Evolutionary conservation across 306 rosid genomes (phyloP).

Genomic region (Ziziphus jujuba): DNA sequence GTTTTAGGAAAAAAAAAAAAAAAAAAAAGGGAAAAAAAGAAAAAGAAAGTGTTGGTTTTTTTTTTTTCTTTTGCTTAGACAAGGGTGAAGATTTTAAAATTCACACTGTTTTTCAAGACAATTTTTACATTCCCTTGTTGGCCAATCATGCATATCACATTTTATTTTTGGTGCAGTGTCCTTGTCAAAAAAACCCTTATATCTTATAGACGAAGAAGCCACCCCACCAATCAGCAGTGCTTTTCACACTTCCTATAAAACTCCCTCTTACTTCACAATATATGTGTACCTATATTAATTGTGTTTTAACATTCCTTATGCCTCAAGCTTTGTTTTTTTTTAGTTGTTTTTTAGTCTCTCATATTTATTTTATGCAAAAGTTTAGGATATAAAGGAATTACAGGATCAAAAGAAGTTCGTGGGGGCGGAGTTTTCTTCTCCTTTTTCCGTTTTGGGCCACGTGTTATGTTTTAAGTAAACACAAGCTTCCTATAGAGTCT

Average conservation of each 20-base stretch:
- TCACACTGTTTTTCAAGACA: constrained; percentile 39
- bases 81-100: constrained; percentile 56
- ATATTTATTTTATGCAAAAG: constrained; percentile 8
- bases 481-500: constrained; percentile 25
- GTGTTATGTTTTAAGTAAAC: constrained; percentile 58
- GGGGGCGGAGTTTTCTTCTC: constrained; percentile 15
- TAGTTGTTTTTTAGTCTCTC: constrained; percentile 11
- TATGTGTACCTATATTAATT: constrained; percentile 1
- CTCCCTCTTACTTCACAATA: constrained; percentile 25
- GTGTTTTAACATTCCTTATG: constrained; percentile 22
- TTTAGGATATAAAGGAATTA: constrained; percentile 5
- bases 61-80: constrained; percentile 75
- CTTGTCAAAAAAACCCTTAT: constrained; percentile 43
- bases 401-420: constrained; percentile 8
- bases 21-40: too few relatives aligned
- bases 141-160: constrained; percentile 40
- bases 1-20: constrained; percentile 19
- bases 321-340: constrained; percentile 25
- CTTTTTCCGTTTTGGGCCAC: constrained; percentile 38
- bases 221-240: constrained; percentile 64
- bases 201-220: constrained; percentile 60
- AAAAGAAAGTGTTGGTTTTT: too few relatives aligned
- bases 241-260: constrained; percentile 45
- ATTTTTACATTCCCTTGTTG: constrained; percentile 32
- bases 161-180: constrained; percentile 61